A percentile compares a stretch with the other conserved stretches of the same genome.
phyloP scores from a whole-genome alignment of 495 filamentous ascomycete genomes.

The Pseudoneurospora amorphoporcata region DNA sequence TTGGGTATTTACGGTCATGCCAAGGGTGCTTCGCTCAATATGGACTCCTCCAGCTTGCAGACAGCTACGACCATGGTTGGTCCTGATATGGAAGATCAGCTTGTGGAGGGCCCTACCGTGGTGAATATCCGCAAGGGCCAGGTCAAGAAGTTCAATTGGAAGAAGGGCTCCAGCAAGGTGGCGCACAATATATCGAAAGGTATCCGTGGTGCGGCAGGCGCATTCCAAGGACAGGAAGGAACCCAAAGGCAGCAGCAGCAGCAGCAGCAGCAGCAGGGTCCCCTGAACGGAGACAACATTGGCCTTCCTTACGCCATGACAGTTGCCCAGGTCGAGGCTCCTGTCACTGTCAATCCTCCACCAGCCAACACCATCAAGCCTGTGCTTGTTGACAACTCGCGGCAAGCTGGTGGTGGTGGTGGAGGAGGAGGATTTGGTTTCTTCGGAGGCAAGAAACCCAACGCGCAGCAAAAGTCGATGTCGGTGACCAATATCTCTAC shows the following conservation, averaged over 20 bases:
- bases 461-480: slow-evolving; percentile 34
- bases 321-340: slow-evolving; percentile 36
- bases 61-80: slow-evolving; percentile 41
- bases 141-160: slow-evolving; percentile 95
- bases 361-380: slow-evolving; percentile 11
- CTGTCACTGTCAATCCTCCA: slow-evolving; percentile 19
- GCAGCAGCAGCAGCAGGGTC: slow-evolving; percentile 41
- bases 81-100: slow-evolving; percentile 56
- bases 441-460: slow-evolving; percentile 45
- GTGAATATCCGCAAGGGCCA: slow-evolving; percentile 88
- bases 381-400: slow-evolving; percentile 39
- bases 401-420: slow-evolving; percentile 31
- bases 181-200: slow-evolving; percentile 92
- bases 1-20: slow-evolving; percentile 75
- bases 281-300: slow-evolving; percentile 40
- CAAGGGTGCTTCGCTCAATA: slow-evolving; percentile 56
- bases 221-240: slow-evolving; percentile 36
- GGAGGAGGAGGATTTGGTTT: slow-evolving; percentile 49
- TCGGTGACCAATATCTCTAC: slow-evolving; percentile 43
- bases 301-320: slow-evolving; percentile 55
- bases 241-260: slow-evolving; percentile 15
- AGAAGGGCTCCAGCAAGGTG: slow-evolving; percentile 86
- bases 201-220: slow-evolving; percentile 67
- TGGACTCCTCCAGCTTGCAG: slow-evolving; percentile 32
- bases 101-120: slow-evolving; percentile 73